These are phyloP conservation scores for Xylariaceae sp. DNA, from an alignment of 2,329 filamentous ascomycete species.

Conservation along the genomic window DNA sequence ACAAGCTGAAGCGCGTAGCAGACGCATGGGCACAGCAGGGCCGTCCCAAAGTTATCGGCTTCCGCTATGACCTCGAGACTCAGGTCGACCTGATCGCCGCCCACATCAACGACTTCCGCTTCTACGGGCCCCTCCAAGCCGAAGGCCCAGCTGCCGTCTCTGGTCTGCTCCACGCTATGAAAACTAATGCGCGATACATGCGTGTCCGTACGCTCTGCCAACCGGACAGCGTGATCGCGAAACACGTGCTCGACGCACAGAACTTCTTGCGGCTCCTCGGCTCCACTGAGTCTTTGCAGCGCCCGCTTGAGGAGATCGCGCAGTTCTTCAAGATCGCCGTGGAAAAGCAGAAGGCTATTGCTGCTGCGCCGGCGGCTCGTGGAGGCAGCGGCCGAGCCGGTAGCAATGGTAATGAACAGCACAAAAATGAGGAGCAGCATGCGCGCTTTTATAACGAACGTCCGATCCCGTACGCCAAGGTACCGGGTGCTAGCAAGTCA, in stretches of 20 bases:
- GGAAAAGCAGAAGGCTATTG: conserved; percentile 49
- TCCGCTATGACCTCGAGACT: conserved; percentile 65
- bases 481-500: background rate
- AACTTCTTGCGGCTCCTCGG: conserved; percentile 57
- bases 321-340: conserved; percentile 61
- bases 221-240: conserved; percentile 62
- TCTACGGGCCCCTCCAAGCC: conserved; percentile 56
- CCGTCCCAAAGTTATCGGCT: conserved; percentile 60
- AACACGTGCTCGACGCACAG: conserved; percentile 62
- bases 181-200: conserved; percentile 58
- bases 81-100: conserved; percentile 61
- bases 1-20: conserved; percentile 57
- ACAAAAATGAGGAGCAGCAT: conserved; percentile 17
- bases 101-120: conserved; percentile 59
- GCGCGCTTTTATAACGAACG: conserved; percentile 16
- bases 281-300: conserved; percentile 49
- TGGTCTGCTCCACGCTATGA: conserved; percentile 59
- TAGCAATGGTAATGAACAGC: conserved; percentile 1
- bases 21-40: conserved; percentile 60
- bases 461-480: background rate
- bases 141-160: conserved; percentile 49
- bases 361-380: conserved; percentile 10
- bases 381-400: background rate
- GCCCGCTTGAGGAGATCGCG: conserved; percentile 55
- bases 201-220: conserved; percentile 62